Base-by-base conservation (phyloP, 2,329 filamentous ascomycete genomes). In the Alternaria dauci region DNA sequence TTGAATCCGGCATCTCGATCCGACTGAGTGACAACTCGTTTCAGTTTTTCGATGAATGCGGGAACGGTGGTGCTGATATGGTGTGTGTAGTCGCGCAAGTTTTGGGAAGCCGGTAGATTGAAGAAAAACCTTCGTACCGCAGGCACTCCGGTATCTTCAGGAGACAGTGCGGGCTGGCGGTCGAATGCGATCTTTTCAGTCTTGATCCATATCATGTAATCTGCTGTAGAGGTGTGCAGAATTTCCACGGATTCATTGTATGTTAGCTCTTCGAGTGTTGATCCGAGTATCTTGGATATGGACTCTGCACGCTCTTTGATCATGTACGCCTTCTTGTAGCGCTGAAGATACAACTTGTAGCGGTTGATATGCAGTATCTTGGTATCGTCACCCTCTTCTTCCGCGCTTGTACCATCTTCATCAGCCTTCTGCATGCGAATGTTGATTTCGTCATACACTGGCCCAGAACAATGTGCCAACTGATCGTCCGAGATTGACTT, bases 151-250 rank as follows among this genome's bases (percentile, higher is more conserved):
- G 67, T 72, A 23, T 54, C 34, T 5, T 61, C 58, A 0, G 66
- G 58, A 0, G 54, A 47, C 2, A 71, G 26, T 2, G 63, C 48
- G 2, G 69, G 66, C 30, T 66, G 65, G 11, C 59, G 43, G 0
- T 28, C 46, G 46, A 62, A 71, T 2, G 25, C 14, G 9, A 68
- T 61, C n/a, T 67, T 67, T 28, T 4, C 25, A 38, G 42, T 59
- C 3, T 16, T 62, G 12, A 70, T 68, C 66, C 62, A 71, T 0
- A 55, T 41, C 67, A 70, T 67, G 18, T 72, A 71, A 0, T 70
- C 64, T 0, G 64, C 41, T 2, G 70, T 56, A 2, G 70, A 71
- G 1, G 61, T 47, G 30, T 72, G 67, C 16, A 66, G 59, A 0
- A 61, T 50, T 6, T 67, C 48, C 1, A 53, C 52, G 2, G 42